Evolutionary conservation across 1,284 basidiomycete genomes (phyloP), one percentile per base, ranked within the genome.

Genomic region (Polyporus tsugae): DNA sequence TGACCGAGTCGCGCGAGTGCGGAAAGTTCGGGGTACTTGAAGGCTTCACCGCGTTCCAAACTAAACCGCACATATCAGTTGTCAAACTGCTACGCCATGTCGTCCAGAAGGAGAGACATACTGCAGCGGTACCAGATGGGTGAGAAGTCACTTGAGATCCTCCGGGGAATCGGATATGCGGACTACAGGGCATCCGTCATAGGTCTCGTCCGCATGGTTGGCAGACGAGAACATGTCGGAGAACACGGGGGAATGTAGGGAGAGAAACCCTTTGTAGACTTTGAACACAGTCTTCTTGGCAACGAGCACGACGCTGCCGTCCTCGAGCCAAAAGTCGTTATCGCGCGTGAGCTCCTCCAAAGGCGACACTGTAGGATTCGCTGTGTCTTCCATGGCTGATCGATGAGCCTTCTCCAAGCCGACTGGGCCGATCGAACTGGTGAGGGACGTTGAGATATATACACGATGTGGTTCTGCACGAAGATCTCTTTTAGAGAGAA

Each of bases 231-330:
- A 64, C 62, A 72, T 64, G 57, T 68, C 68, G 19, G 60, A 25
- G 35, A 72, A 72, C 2, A 72, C 64, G 9, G 62, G 42, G 0
- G 71, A 72, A 2, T 66, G 64, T 3, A 53, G 44, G 7, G 46
- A n/a, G 11, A 63, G 62, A 13, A 74, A 88, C 0, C 91, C 89
- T 1, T 85, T 84, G 74, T 93, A 91, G 2, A 93, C 87, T 70
- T 89, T 91, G 83, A 93, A 93, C 0, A 84, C 86, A 10, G 83
- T 83, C 10, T 78, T 77, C 0, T 83, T 84, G 1, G 87, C 82
- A 46, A 90, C 76, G 65, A 93, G 83, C 58, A 92, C 80, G 44
- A 91, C 80, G 74, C 91, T 93, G 4, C 91, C 91, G 73, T 93
- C 91, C 0, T 79, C 73, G 76, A 93, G 91, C 89, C 89, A 92